These are phyloP conservation scores for Raddia guianensis DNA, from an alignment of 176 grass and related monocot species.

Conservation along the genomic window DNA sequence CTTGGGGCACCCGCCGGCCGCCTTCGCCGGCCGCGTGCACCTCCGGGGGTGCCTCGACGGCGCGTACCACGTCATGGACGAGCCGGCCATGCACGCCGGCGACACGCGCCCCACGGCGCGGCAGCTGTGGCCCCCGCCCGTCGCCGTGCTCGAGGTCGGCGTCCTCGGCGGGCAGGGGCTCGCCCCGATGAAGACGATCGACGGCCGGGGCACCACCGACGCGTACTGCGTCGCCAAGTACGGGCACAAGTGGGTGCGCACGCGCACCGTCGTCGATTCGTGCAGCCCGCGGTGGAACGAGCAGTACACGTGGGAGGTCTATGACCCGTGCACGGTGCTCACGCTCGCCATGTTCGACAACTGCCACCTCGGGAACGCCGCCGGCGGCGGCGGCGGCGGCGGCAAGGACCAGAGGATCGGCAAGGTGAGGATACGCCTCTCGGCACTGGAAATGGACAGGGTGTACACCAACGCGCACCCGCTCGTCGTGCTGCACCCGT, in stretches of 20 bases:
- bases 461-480: conserved; percentile 50
- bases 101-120: conserved; percentile 68
- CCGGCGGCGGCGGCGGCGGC: neutral
- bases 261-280: conserved; percentile 59
- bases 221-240: conserved; percentile 87
- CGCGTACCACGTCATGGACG: conserved; percentile 84
- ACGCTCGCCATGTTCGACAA: conserved; percentile 86
- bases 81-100: conserved; percentile 75
- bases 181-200: conserved; percentile 58
- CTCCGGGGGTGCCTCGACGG: conserved; percentile 78
- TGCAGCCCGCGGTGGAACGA: conserved; percentile 79
- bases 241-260: conserved; percentile 87
- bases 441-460: conserved; percentile 64
- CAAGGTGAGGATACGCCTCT: conserved; percentile 81
- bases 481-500: conserved; percentile 56
- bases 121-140: conserved; percentile 64
- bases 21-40: conserved; percentile 54
- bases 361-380: conserved; percentile 36
- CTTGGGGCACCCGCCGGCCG: conserved; percentile 23
- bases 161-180: conserved; percentile 68
- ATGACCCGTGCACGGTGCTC: conserved; percentile 81
- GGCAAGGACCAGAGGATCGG: conserved; percentile 58
- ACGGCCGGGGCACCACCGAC: conserved; percentile 51
- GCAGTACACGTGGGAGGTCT: conserved; percentile 91
- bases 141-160: conserved; percentile 78